phyloP scores from a whole-genome alignment of 495 filamentous ascomycete genomes.

The Penicillium maclennaniae region DNA sequence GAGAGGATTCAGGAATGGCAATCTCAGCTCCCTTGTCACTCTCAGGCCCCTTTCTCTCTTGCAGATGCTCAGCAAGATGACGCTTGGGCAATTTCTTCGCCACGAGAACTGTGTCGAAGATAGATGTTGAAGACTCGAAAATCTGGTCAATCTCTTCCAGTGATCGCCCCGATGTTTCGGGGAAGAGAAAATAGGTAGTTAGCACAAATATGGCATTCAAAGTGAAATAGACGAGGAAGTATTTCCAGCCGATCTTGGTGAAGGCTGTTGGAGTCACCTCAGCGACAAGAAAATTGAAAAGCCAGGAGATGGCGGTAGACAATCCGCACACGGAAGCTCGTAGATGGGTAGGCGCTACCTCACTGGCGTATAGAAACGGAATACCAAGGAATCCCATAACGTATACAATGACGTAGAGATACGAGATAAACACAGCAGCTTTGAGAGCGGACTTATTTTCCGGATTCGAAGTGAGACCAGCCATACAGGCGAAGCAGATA shows the following conservation, averaged over 20 bases:
- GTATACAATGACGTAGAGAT: conserved; percentile 48
- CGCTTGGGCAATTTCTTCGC: background rate
- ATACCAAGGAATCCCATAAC: conserved; percentile 48
- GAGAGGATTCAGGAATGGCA: too few species aligned
- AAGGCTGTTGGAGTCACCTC: conserved; percentile 31
- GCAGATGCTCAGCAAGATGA: too few species aligned
- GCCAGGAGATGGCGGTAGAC: conserved; percentile 40
- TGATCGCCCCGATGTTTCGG: conserved; percentile 27
- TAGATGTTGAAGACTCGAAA: conserved; percentile 11
- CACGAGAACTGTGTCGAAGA: background rate
- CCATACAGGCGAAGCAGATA: conserved; percentile 35
- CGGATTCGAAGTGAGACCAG: conserved; percentile 5
- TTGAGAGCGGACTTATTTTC: background rate
- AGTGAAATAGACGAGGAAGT: conserved; percentile 31
- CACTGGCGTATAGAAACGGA: conserved; percentile 48
- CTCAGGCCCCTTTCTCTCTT: too few species aligned
- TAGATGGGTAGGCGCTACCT: conserved; percentile 43
- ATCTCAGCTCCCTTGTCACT: too few species aligned
- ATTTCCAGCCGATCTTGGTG: conserved; percentile 26
- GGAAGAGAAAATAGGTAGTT: conserved; percentile 30
- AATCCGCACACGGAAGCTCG: conserved; percentile 42
- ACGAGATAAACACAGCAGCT: conserved; percentile 40
- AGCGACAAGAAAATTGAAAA: conserved; percentile 18
- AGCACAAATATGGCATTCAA: conserved; percentile 29
- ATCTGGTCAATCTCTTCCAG: conserved; percentile 34